Base-by-base conservation (phyloP, 768 basidiomycete species). In the Sarcomyxa edulis region DNA sequence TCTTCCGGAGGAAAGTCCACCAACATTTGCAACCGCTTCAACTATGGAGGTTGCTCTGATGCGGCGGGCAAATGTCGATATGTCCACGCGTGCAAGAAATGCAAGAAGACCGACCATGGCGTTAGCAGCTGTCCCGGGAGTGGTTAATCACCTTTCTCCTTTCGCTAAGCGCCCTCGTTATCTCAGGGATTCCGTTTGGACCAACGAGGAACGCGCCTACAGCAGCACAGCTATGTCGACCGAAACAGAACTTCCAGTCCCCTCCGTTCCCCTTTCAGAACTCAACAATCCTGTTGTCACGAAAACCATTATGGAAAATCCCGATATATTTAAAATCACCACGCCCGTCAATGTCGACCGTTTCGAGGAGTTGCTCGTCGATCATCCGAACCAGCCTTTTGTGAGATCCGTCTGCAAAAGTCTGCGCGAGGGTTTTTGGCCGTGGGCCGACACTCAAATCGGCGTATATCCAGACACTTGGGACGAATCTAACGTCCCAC, bases 341-440 rank as follows among this genome's bases (percentile, higher is more conserved):
- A 55, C 51, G 1, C 58, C 55, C 0, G 48, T 61, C 40, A 46
- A 54, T 16, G 45, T 52, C 2, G 41, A 52, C 20, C 27, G 24
- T 0, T 44, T 62, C 24, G 42, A 54, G 28, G 6, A 18, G 4
- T 37, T 52, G 16, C 46, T 59, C 5, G 11, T 12, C 2, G 20
- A 12, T 7, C 58, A 62, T 38, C 66, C 67, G 0, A 72, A 70
- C 24, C 53, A 40, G 0, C 31, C 47, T 0, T 56, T 68, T 11
- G 62, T 70, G 0, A 4, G 31, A 0, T 69, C 60, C 0, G 59
- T 69, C 0, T 45, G 47, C 7, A 4, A 18, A 0, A 53, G 60
- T 0, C 42, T 72, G 0, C 33, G 46, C 0, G 40, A 62, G 1
- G 69, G 69, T 2, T 70, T 71, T 38, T 71, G 66, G 68, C 68